Evolutionary conservation across 257 asterid genomes (phyloP), one percentile per base, ranked within the genome.

Genomic region (Primulina tabacum): DNA sequence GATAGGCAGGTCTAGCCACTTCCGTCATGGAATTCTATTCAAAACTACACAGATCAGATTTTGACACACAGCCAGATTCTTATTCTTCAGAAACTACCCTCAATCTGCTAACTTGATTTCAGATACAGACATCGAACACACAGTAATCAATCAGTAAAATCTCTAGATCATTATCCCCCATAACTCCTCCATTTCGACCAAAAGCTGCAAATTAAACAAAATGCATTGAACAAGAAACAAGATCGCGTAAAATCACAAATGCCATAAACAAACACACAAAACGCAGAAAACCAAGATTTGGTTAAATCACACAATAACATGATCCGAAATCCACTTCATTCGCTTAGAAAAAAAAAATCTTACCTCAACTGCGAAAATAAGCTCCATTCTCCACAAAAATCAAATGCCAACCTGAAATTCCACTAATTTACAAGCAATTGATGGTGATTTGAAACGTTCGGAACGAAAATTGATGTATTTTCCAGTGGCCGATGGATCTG

Each of bases 1-100:
- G 96, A 50, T 86, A 88, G 56, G 82, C 72, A 74, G 71, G 11
- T 60, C 66, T 72, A 18, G 81, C 71, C 79, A 75, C 72, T 72
- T 87, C 90, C 75, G 84, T 90, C 43, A 35, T 40, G 18, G 53
- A 37, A 47, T 53, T 38, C 73, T 43, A 43, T 12, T 11, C 63
- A 56, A 2, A 72, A 64, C 71, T 65, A 71, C 16, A 17, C 6
- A 5, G 11, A 34, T 10, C 65, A 12, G 60, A 20, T 47, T 67
- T 67, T 68, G 38, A 56, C 47, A 29, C 34, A 61, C 24, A 14
- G 17, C 50, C 2, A 30, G 62, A 64, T 57, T 57, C 40, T 59
- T 35, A 28, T 63, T 60, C 43, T 73, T 17, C 14, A 16, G 29
- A 60, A 58, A 50, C 73, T n/a, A 37, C 34, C 64, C 35, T 33